Percentiles rank a stretch among this genome's conserved stretches.
Conservation (phyloP, 2,329 filamentous ascomycete genomes). For the Aspergillus sp. region DNA sequence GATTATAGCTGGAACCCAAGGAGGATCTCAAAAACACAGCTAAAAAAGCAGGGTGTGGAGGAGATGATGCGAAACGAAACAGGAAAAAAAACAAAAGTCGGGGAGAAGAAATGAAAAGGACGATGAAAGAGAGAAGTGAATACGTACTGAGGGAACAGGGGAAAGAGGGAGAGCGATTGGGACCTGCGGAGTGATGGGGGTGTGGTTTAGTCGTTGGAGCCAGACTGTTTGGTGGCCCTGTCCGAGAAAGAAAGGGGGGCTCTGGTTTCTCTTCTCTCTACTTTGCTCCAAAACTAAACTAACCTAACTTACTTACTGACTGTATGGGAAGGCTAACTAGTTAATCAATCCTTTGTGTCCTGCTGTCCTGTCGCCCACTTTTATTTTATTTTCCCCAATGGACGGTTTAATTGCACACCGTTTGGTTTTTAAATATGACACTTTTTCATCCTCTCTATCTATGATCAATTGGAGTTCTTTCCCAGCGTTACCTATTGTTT, state of each 20-base stretch:
- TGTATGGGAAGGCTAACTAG: no score
- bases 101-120: slow-evolving; percentile 17
- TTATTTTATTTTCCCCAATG: neutral
- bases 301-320: no score
- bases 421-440: neutral
- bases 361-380: neutral
- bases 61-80: neutral
- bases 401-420: no score
- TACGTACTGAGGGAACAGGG: slow-evolving; percentile 21
- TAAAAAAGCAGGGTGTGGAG: neutral
- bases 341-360: slow-evolving; percentile 14
- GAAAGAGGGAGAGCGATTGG: slow-evolving; percentile 23
- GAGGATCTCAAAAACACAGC: neutral
- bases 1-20: neutral
- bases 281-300: no score
- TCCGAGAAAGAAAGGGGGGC: slow-evolving; percentile 38
- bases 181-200: slow-evolving; percentile 26
- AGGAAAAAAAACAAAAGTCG: neutral
- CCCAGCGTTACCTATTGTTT: no score
- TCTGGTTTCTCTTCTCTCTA: slow-evolving; percentile 1
- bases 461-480: neutral
- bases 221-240: slow-evolving; percentile 21
- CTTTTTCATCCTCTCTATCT: neutral
- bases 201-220: slow-evolving; percentile 22
- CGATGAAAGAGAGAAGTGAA: slow-evolving; percentile 30